A percentile compares a stretch with the other conserved stretches of the same genome.
These are phyloP conservation scores for Lanmaoa rubissima DNA, from an alignment of 768 basidiomycete genomes.

Conservation along the genomic window DNA sequence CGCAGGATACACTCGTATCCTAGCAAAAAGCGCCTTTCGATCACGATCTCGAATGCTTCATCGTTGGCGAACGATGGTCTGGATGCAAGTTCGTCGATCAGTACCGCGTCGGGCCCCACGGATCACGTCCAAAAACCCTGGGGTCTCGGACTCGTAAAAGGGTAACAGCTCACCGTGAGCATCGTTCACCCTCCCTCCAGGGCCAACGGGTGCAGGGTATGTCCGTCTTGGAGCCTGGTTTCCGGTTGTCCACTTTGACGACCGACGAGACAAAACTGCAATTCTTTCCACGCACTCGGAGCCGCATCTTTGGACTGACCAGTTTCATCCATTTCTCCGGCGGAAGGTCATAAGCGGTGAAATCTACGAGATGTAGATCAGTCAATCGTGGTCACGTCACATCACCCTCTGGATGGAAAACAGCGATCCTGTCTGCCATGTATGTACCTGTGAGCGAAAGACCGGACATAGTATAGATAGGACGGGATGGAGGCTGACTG, in stretches of 20 bases:
- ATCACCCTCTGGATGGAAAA: background rate
- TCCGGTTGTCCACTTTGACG: background rate
- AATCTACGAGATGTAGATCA: conserved; percentile 4
- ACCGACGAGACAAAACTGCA: conserved; percentile 8
- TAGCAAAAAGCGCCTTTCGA: conserved; percentile 11
- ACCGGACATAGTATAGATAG: background rate
- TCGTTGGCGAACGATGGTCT: conserved; percentile 6
- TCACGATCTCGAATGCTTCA: conserved; percentile 3
- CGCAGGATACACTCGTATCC: conserved; percentile 11
- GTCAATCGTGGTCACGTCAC: background rate
- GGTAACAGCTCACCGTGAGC: background rate
- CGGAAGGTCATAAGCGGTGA: conserved; percentile 10
- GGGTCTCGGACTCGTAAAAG: background rate
- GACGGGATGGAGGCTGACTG: background rate
- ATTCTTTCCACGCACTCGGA: background rate
- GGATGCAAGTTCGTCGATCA: background rate
- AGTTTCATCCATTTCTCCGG: conserved; percentile 8
- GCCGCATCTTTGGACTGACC: conserved; percentile 7
- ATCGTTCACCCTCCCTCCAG: background rate
- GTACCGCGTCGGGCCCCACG: background rate
- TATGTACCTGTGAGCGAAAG: conserved; percentile 6
- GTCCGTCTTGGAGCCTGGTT: background rate
- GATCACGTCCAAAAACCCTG: background rate
- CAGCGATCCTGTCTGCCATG: background rate
- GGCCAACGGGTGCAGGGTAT: background rate